A percentile compares a stretch with the other conserved stretches of the same genome.
phyloP scores from a whole-genome alignment of 352 stramenopile species.

The Phytophthora cactorum region DNA sequence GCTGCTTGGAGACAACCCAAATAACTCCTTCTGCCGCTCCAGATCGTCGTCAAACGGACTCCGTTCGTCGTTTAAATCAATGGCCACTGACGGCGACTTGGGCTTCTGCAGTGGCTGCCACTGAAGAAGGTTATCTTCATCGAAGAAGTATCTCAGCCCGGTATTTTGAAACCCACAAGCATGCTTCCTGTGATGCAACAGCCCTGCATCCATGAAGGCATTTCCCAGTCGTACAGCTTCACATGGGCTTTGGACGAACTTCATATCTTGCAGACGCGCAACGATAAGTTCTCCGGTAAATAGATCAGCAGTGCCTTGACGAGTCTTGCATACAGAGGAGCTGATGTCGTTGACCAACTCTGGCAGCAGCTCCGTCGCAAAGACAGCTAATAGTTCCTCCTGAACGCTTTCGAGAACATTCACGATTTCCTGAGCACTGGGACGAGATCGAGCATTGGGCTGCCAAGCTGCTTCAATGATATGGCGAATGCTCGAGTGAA shows the following conservation, averaged over 20 bases:
- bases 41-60: constrained; percentile 19
- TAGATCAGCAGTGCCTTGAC: constrained; percentile 18
- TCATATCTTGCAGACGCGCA: constrained; percentile 37
- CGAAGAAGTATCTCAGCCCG: constrained; percentile 46
- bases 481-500: constrained; percentile 45
- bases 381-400: constrained; percentile 44
- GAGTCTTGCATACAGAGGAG: constrained; percentile 21
- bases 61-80: constrained; percentile 4
- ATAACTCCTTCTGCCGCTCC: constrained; percentile 10
- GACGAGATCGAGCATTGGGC: constrained; percentile 37
- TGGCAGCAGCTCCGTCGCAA: constrained; percentile 33
- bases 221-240: constrained; percentile 56
- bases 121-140: constrained; percentile 43
- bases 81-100: constrained; percentile 1
- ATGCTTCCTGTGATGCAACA: constrained; percentile 59
- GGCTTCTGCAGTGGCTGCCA: constrained; percentile 28
- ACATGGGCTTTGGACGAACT: constrained; percentile 29
- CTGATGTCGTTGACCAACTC: constrained; percentile 34
- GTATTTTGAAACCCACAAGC: constrained; percentile 39
- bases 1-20: constrained; percentile 5
- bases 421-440: constrained; percentile 50
- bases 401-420: constrained; percentile 50
- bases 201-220: constrained; percentile 53
- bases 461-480: constrained; percentile 60
- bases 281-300: constrained; percentile 44